Percentiles rank a stretch among this genome's conserved stretches.
Evolutionary conservation across 495 filamentous ascomycete genomes (phyloP).

Genomic region (Aspergillus baeticus): DNA sequence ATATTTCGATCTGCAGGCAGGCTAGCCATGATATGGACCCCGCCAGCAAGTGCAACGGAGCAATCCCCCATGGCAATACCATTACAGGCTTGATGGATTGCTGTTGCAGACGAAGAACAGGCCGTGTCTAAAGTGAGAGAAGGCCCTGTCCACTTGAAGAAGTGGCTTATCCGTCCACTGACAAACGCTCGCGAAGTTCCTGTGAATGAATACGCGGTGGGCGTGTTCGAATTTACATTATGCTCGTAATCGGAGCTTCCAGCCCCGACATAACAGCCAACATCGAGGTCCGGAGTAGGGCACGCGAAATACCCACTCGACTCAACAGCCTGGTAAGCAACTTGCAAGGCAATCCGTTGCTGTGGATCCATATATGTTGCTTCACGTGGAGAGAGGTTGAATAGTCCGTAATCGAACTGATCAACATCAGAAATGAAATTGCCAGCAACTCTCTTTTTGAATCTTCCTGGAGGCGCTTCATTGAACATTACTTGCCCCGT

Average conservation of each 20-base stretch:
- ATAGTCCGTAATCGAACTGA: slow-evolving; percentile 46
- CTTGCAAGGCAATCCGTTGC: slow-evolving; percentile 43
- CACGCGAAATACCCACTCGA: slow-evolving; percentile 27
- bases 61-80: slow-evolving; percentile 33
- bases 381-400: slow-evolving; percentile 39
- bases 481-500: slow-evolving; percentile 16
- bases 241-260: slow-evolving; percentile 29
- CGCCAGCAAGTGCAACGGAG: slow-evolving; percentile 32
- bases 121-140: slow-evolving; percentile 41
- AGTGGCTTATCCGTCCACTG: slow-evolving; percentile 31
- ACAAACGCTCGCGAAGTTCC: slow-evolving; percentile 31
- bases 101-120: slow-evolving; percentile 42
- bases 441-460: slow-evolving; percentile 11
- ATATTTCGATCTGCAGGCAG: slow-evolving; percentile 19
- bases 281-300: neutral
- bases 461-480: neutral
- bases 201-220: slow-evolving; percentile 33
- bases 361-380: slow-evolving; percentile 47
- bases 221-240: slow-evolving; percentile 27
- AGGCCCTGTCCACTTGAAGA: slow-evolving; percentile 50
- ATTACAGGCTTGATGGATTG: slow-evolving; percentile 34
- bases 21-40: slow-evolving; percentile 32
- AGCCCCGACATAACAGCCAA: slow-evolving; percentile 36
- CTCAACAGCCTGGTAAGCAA: slow-evolving; percentile 43
- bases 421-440: slow-evolving; percentile 30